Base-by-base conservation (phyloP, 2,329 filamentous ascomycete genomes). In the Aureobasidium sp. region DNA sequence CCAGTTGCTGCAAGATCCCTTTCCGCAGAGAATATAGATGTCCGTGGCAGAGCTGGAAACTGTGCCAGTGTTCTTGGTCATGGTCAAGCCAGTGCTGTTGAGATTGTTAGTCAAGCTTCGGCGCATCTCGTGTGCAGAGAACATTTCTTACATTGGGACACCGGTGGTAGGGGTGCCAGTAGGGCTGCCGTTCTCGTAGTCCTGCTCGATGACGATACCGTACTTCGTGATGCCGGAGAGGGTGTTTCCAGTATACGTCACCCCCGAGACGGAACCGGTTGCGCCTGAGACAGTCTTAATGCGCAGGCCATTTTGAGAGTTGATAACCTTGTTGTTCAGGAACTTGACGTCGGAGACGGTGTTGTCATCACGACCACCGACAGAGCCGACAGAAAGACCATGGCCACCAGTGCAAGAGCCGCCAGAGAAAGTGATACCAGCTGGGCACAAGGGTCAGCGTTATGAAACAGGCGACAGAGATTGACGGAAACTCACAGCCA, bases 371-470 rank as follows among this genome's bases (percentile, higher is more conserved):
- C 81, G 80, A 6, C 79, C 80, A 36, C 82, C 81, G 8, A 84
- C 79, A 2, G 79, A 82, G 44, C 80, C 81, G 65, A 84, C 82
- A 27, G 79, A 82, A 2, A 85, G 71, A 48, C 82, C 82, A 67
- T 82, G 80, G 20, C 79, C 79, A 29, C 79, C 78, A 14, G 75
- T 74, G 68, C 79, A 81, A 42, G 74, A 70, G n/a, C 75, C 74
- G 37, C 74, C 74, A 4, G 71, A 72, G 67, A 80, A 76, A 20
- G 70, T 68, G 62, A 70, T 73, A 67, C 79, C 76, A 8, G 74
- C 45, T 48, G 11, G 7, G 1, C 8, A 3, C 15, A 31, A 17
- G 6, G 11, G 45, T 48, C 15, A 48, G 45, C 17, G 7, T 2
- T n/a, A 74, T 74, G 68, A 78, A 80, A 36, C 73, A 70, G 15